phyloP scores from a whole-genome alignment of 495 filamentous ascomycete genomes.

The Coniosporium apollinis region DNA sequence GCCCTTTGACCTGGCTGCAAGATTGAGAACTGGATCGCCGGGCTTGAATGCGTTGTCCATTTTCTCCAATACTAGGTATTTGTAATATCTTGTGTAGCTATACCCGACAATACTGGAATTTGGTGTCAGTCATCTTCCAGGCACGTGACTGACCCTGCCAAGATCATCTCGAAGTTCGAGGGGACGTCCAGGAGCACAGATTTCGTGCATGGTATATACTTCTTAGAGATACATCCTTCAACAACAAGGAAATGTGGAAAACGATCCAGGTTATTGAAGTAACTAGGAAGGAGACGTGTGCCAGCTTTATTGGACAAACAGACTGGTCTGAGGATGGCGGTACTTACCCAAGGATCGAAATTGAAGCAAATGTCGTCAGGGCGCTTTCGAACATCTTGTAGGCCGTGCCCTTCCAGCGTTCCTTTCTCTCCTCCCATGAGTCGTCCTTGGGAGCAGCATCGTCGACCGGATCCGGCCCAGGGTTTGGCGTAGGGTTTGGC shows the following conservation, averaged over 20 bases:
- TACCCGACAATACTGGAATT: slow-evolving; percentile 60
- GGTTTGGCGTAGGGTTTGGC: slow-evolving; percentile 11
- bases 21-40: slow-evolving; percentile 78
- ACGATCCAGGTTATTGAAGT: no score
- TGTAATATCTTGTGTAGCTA: slow-evolving; percentile 74
- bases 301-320: no score
- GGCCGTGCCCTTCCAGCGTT: slow-evolving; percentile 30
- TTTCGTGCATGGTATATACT: no score
- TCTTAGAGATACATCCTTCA: no score
- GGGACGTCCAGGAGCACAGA: no score
- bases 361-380: slow-evolving; percentile 72
- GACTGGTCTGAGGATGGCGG: not conserved
- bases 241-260: no score
- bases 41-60: slow-evolving; percentile 87
- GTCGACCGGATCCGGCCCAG: slow-evolving; percentile 13
- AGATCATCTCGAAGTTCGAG: slow-evolving; percentile 2
- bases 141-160: no score
- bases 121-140: slow-evolving; percentile 10
- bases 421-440: slow-evolving; percentile 2
- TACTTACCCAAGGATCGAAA: slow-evolving; percentile 57
- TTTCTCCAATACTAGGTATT: slow-evolving; percentile 70
- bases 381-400: slow-evolving; percentile 75
- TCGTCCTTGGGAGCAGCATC: slow-evolving; percentile 8
- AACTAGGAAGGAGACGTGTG: no score
- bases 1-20: slow-evolving; percentile 54